These are phyloP conservation scores for Calonectria crousiana DNA, from an alignment of 2,329 filamentous ascomycete species.

Conservation along the genomic window DNA sequence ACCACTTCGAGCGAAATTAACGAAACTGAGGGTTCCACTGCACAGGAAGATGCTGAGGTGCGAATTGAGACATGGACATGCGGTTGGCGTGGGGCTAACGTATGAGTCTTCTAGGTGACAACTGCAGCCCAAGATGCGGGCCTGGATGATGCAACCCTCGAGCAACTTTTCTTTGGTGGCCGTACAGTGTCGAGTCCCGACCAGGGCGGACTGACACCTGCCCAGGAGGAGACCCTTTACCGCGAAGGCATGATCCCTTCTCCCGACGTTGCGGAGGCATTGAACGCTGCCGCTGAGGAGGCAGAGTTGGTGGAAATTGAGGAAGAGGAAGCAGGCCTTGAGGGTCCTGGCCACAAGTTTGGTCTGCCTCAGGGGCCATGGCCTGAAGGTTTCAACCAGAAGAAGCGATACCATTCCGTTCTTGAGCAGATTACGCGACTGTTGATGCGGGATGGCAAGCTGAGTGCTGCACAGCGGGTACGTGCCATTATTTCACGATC, in stretches of 20 bases:
- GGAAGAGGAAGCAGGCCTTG: slow-evolving; percentile 32
- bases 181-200: slow-evolving; percentile 44
- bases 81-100: slow-evolving; percentile 31
- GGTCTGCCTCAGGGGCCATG: slow-evolving; percentile 77
- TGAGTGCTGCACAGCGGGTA: slow-evolving; percentile 90
- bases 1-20: slow-evolving; percentile 8
- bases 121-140: slow-evolving; percentile 35
- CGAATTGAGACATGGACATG: slow-evolving; percentile 32
- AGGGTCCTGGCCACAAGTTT: slow-evolving; percentile 79
- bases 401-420: slow-evolving; percentile 87
- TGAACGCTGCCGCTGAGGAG: slow-evolving; percentile 40
- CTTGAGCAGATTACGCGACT: slow-evolving; percentile 90
- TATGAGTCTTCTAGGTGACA: slow-evolving; percentile 30
- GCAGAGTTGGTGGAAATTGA: slow-evolving; percentile 30
- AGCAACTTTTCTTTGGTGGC: slow-evolving; percentile 53
- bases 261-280: slow-evolving; percentile 47
- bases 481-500: slow-evolving; percentile 40
- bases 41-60: slow-evolving; percentile 36
- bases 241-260: slow-evolving; percentile 56
- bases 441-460: slow-evolving; percentile 92
- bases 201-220: slow-evolving; percentile 53
- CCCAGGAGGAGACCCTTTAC: slow-evolving; percentile 59
- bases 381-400: slow-evolving; percentile 72
- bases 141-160: slow-evolving; percentile 52
- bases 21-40: slow-evolving; percentile 11